Conservation (phyloP, 805 yeast genomes). For the Zygosaccharomyces lentus region DNA sequence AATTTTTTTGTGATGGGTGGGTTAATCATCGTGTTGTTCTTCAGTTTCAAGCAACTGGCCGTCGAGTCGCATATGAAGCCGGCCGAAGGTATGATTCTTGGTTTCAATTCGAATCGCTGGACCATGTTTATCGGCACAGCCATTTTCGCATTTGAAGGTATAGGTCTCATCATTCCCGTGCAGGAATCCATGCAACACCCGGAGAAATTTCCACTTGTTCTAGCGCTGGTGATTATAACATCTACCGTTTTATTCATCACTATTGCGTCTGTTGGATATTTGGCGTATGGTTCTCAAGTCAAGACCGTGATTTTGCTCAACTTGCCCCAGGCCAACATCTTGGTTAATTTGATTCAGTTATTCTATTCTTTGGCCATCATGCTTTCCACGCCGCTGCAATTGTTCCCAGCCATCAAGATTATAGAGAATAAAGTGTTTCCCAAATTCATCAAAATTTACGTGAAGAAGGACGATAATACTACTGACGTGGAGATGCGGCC, state of each 20-base stretch:
- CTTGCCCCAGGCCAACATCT: conserved; percentile 61
- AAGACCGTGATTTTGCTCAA: conserved; percentile 68
- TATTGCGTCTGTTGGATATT: conserved; percentile 64
- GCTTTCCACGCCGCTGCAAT: conserved; percentile 74
- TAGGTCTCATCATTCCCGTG: conserved; percentile 75
- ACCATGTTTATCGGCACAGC: conserved; percentile 78
- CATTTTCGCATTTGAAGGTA: conserved; percentile 85
- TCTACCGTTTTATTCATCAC: conserved; percentile 59
- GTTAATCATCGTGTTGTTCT: conserved; percentile 57
- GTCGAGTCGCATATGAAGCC: conserved; percentile 39
- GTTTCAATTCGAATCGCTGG: conserved; percentile 55
- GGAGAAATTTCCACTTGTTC: conserved; percentile 62
- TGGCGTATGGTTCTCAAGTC: conserved; percentile 60
- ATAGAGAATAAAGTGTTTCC: conserved; percentile 61
- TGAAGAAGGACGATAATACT: conserved; percentile 14
- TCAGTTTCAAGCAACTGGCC: conserved; percentile 38
- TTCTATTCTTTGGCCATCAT: conserved; percentile 71
- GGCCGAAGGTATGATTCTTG: conserved; percentile 46
- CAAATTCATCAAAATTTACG: conserved; percentile 26
- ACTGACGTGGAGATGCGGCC: conserved; percentile 20
- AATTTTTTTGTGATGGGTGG: conserved; percentile 67
- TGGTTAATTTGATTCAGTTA: conserved; percentile 61
- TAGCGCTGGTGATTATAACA: conserved; percentile 55
- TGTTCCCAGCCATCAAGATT: conserved; percentile 74
- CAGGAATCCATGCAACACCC: conserved; percentile 80